Evolutionary conservation across 441 rosid species (phyloP).

Genomic region (Omphalea diandra): DNA sequence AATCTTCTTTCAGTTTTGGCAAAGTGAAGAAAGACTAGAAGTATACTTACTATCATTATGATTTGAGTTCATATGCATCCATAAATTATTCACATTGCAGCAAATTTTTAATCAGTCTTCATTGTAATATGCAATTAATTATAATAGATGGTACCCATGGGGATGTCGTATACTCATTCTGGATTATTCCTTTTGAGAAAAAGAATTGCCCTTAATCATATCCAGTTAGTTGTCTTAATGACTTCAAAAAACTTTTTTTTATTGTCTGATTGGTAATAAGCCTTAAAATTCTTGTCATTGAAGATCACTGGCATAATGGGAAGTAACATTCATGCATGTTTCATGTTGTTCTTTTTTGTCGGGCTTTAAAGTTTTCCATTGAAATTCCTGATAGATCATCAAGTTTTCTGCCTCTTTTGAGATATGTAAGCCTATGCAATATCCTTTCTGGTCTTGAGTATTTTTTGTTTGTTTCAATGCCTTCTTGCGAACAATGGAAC

Average conservation of each 20-base stretch:
- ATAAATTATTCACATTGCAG: not conserved
- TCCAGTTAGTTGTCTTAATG: not conserved
- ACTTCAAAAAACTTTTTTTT: not conserved
- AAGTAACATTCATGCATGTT: not conserved
- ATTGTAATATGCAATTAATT: not conserved
- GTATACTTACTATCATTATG: not conserved
- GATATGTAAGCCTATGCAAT: not conserved
- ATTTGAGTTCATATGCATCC: not conserved
- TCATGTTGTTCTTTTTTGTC: not conserved
- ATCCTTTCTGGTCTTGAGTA: not conserved
- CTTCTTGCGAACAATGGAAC: not conserved
- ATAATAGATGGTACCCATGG: not conserved
- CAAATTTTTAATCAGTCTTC: not conserved
- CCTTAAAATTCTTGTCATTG: not conserved
- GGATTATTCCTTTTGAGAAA: not conserved
- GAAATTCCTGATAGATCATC: not conserved
- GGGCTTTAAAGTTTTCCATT: not conserved
- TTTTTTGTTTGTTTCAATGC: slow-evolving; percentile 4
- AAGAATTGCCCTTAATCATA: not conserved
- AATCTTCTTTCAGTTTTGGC: not conserved
- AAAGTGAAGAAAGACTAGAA: not conserved
- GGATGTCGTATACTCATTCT: too few relatives aligned
- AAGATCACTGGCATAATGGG: not conserved
- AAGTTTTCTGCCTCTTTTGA: not conserved
- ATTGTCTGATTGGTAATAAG: too few relatives aligned